These are phyloP conservation scores for Medicago lupulina DNA, from an alignment of 306 rosid genomes.

Conservation along the genomic window DNA sequence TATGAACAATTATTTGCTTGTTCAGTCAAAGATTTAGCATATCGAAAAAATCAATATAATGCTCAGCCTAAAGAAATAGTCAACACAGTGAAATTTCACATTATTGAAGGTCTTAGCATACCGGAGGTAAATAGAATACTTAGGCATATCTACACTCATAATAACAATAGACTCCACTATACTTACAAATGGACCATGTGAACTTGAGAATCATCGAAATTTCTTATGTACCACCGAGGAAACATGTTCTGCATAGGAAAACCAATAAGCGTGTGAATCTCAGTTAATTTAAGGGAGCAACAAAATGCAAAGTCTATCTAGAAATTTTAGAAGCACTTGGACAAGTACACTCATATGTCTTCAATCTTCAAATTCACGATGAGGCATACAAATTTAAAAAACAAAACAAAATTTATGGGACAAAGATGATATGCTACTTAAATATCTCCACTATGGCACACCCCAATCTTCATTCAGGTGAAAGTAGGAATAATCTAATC, in stretches of 20 bases:
- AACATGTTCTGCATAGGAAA: constrained; percentile 67
- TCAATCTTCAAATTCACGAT: too few relatives aligned
- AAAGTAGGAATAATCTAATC: constrained; percentile 31
- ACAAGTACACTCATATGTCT: not conserved
- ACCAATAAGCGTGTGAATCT: constrained; percentile 34
- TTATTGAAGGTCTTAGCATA: not conserved
- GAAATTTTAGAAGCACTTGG: constrained; percentile 29
- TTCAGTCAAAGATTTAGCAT: too few relatives aligned
- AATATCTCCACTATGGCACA: constrained; percentile 25
- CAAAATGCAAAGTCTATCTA: constrained; percentile 12
- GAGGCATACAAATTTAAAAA: too few relatives aligned
- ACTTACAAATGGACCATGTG: constrained; percentile 84
- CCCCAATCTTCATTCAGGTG: constrained; percentile 24
- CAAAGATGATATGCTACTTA: too few relatives aligned
- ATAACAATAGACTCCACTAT: constrained; percentile 30
- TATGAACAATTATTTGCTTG: too few relatives aligned
- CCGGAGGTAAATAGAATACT: not conserved
- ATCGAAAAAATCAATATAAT: too few relatives aligned
- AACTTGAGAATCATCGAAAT: constrained; percentile 63
- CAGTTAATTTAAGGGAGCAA: constrained; percentile 26
- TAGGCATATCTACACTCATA: too few relatives aligned
- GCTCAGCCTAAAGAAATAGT: not conserved
- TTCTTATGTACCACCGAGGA: constrained; percentile 90
- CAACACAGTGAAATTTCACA: not conserved
- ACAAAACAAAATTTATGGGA: too few relatives aligned